phyloP scores from a whole-genome alignment of 164 flowering plant species.

The Piper betle region DNA sequence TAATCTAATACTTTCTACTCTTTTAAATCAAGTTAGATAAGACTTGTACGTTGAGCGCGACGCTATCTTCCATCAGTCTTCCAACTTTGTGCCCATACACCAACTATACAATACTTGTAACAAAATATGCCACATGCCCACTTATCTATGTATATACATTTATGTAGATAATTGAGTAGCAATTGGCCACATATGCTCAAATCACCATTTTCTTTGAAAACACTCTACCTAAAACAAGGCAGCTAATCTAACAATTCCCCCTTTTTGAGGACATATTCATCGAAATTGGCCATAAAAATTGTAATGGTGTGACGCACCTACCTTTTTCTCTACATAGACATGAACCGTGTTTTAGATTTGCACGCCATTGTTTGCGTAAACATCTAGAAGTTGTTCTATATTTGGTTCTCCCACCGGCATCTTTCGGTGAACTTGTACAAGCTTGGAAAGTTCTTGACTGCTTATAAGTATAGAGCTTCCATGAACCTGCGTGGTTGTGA shows the following conservation, averaged over 20 bases:
- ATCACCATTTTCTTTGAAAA: neutral
- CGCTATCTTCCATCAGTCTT: too few relatives aligned
- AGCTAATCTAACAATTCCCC: neutral
- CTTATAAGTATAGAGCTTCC: neutral
- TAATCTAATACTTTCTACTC: too few relatives aligned
- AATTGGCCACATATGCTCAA: neutral
- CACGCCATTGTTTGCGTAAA: neutral
- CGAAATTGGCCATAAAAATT: neutral
- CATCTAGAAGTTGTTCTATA: neutral
- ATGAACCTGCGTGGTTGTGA: neutral
- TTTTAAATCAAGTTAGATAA: too few relatives aligned
- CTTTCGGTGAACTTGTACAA: neutral
- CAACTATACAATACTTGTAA: too few relatives aligned
- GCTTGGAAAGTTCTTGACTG: neutral
- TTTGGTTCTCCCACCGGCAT: neutral
- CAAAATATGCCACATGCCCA: neutral
- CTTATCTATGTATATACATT: too few relatives aligned
- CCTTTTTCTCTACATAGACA: neutral
- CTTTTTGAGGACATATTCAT: neutral
- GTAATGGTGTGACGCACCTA: neutral
- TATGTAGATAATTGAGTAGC: neutral
- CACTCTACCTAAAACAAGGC: neutral
- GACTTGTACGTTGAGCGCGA: too few relatives aligned
- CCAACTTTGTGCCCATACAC: too few relatives aligned
- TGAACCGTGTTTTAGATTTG: neutral